These are phyloP conservation scores for Hyphopichia burtonii DNA, from an alignment of 1,139 yeast species.

Conservation along the genomic window DNA sequence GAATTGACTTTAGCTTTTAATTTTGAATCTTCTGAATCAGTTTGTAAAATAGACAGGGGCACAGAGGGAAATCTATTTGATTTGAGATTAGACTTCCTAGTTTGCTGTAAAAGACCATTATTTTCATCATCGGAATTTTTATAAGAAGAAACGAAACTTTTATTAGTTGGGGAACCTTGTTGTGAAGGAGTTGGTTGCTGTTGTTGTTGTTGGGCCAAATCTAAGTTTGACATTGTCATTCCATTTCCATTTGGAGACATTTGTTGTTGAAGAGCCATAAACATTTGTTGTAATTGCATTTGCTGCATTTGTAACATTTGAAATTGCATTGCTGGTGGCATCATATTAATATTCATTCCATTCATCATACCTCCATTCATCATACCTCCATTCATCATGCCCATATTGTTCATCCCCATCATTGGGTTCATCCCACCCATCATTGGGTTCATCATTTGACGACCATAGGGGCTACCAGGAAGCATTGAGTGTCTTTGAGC, in stretches of 20 bases:
- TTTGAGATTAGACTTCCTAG: conserved; percentile 34
- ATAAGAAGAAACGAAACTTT: not conserved
- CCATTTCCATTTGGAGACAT: not conserved
- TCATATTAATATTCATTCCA: conserved; percentile 3
- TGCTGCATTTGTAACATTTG: conserved; percentile 4
- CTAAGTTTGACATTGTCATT: conserved; percentile 1
- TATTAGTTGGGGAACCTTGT: not conserved
- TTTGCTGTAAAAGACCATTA: conserved; percentile 25
- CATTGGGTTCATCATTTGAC: not conserved
- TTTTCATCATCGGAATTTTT: conserved; percentile 8
- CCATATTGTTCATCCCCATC: not conserved
- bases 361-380: not conserved
- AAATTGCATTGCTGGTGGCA: conserved; percentile 2
- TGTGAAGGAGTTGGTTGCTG: not conserved
- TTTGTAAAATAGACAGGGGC: conserved; percentile 20
- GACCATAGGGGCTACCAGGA: not conserved
- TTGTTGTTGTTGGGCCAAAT: conserved; percentile 1
- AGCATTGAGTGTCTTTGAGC: conserved; percentile 2
- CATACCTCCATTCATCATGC: not conserved
- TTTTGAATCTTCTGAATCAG: conserved; percentile 3
- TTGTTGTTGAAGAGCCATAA: conserved; percentile 1
- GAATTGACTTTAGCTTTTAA: conserved; percentile 3
- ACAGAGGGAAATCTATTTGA: conserved; percentile 40
- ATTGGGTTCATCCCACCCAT: not conserved
- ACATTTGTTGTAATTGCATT: conserved; percentile 3